Evolutionary conservation across 345 rosid species (phyloP).

Genomic region (Rubroshorea leprosula): DNA sequence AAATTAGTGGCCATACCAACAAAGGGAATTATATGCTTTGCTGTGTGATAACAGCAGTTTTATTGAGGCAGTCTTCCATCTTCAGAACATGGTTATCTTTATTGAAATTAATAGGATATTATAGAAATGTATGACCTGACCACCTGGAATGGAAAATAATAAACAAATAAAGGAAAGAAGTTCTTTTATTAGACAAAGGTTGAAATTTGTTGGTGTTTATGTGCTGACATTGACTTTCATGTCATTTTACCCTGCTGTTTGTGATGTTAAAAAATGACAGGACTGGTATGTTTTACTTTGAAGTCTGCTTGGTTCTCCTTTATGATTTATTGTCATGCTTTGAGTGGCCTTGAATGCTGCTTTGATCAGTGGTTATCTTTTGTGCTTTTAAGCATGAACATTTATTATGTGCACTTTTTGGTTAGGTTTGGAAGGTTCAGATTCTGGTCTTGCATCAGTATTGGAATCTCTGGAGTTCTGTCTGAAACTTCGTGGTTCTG

Average conservation of each 20-base stretch:
- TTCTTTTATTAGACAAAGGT: too few species aligned
- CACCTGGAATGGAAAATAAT: too few species aligned
- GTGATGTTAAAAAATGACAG: too few species aligned
- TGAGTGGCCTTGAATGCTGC: not conserved
- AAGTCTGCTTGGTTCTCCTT: too few species aligned
- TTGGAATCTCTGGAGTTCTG: constrained; percentile 87
- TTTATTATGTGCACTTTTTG: constrained; percentile 5
- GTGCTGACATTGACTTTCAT: too few species aligned
- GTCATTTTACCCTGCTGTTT: too few species aligned
- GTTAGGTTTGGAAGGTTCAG: constrained; percentile 84
- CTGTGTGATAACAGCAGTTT: not conserved
- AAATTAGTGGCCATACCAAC: not conserved
- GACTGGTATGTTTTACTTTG: too few species aligned
- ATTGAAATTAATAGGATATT: not conserved
- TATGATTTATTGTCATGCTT: not conserved
- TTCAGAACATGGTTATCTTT: not conserved
- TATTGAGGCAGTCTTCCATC: not conserved
- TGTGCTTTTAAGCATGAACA: not conserved
- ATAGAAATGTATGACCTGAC: too few species aligned
- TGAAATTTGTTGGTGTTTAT: too few species aligned
- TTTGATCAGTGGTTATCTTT: not conserved
- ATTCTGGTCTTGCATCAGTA: constrained; percentile 81
- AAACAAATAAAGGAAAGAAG: too few species aligned
- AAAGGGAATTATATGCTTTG: not conserved
- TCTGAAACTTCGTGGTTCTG: constrained; percentile 87